Conservation (phyloP, 2,329 filamentous ascomycete genomes). For the Penicillium sp. region DNA sequence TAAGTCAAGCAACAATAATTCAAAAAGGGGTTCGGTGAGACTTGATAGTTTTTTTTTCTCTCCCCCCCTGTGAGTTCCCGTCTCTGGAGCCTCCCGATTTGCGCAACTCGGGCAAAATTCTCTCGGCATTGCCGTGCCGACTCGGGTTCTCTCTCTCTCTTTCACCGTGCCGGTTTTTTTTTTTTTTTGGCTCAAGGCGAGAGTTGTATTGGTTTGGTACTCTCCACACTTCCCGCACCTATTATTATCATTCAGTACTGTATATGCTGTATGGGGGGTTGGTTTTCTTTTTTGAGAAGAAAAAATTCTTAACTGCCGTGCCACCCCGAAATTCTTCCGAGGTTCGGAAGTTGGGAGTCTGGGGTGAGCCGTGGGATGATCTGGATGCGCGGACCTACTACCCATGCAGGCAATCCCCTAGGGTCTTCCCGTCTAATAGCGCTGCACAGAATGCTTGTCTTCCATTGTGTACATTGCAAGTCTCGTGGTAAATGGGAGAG, state of each 20-base stretch:
- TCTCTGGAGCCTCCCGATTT: conserved; percentile 19
- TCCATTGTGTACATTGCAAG: not conserved
- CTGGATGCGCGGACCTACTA: not conserved
- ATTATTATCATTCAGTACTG: not conserved
- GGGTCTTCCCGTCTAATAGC: not conserved
- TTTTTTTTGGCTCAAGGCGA: not conserved
- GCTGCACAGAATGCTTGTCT: conserved; percentile 6
- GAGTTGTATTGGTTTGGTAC: not conserved
- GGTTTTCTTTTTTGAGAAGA: not conserved
- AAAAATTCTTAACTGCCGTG: not conserved
- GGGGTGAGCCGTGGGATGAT: conserved; percentile 7
- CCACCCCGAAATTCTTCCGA: conserved; percentile 22
- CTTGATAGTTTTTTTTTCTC: not conserved
- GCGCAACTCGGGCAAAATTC: conserved; percentile 17
- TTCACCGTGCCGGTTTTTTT: not conserved
- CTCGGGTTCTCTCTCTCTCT: conserved; percentile 4
- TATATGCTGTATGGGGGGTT: not conserved
- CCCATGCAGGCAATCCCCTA: conserved; percentile 6
- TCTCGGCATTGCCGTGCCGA: conserved; percentile 25
- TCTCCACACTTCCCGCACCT: not conserved
- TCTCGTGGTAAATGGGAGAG: not conserved
- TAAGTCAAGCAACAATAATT: conserved; percentile 9
- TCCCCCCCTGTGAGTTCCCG: conserved; percentile 18
- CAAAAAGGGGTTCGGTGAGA: conserved; percentile 21
- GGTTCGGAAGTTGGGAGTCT: conserved; percentile 13